Evolutionary conservation across 2,329 filamentous ascomycete genomes (phyloP).

Genomic region (Ceratocystis alfenasii): DNA sequence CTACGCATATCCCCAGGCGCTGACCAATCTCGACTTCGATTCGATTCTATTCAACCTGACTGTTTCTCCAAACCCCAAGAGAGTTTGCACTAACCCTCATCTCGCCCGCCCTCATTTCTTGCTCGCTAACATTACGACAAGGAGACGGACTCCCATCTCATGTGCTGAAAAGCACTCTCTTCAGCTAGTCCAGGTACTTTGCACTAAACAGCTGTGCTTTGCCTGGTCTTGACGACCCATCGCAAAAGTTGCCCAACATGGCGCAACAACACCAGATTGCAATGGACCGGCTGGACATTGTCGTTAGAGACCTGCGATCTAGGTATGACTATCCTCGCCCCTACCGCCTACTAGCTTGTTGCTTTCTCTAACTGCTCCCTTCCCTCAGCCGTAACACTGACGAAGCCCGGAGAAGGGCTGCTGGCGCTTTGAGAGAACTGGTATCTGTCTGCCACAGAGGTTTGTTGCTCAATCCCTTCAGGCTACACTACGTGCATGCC

Average conservation of each 20-base stretch:
- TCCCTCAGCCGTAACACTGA: conserved; percentile 29
- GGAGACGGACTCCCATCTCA: conserved; percentile 7
- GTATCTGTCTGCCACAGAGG: conserved; percentile 46
- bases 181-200: conserved; percentile 16
- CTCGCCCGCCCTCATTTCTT: neutral
- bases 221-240: conserved; percentile 17
- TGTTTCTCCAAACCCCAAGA: neutral
- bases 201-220: conserved; percentile 15
- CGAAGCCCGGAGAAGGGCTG: conserved; percentile 42
- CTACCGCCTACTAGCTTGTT: neutral
- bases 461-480: conserved; percentile 25
- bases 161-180: conserved; percentile 15
- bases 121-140: neutral
- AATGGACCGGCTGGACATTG: conserved; percentile 43
- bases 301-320: conserved; percentile 44
- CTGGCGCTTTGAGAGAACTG: conserved; percentile 43
- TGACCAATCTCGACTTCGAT: neutral
- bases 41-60: too few relatives aligned
- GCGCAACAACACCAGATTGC: conserved; percentile 38
- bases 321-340: conserved; percentile 32
- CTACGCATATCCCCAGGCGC: too few relatives aligned
- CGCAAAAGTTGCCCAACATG: conserved; percentile 20
- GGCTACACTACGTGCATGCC: neutral
- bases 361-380: conserved; percentile 12
- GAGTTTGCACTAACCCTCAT: neutral